Percentiles rank a stretch among this genome's conserved stretches.
Conservation (phyloP, 345 rosid genomes). For the Kernera saxatilis region DNA sequence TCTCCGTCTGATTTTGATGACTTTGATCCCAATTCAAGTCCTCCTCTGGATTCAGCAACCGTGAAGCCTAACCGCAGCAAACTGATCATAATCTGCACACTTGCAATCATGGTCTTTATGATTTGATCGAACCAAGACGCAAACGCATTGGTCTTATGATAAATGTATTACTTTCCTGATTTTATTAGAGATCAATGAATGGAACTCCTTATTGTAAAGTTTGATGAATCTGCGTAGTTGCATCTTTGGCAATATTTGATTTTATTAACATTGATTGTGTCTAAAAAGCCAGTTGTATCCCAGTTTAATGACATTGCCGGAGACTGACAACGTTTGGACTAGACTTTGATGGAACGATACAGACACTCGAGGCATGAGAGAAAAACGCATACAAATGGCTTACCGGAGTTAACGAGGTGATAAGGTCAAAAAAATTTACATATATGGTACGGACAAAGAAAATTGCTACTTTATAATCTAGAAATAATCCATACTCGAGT, state of each 20-base stretch:
- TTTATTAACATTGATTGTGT: background rate
- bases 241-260: background rate
- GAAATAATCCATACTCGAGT: no score
- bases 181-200: background rate
- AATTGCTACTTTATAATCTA: no score
- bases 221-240: background rate
- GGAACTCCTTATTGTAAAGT: background rate
- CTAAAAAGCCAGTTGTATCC: no score
- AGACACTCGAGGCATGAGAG: no score
- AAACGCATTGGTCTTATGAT: background rate
- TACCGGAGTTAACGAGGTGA: no score
- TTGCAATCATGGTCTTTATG: background rate
- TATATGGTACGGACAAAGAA: no score
- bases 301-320: no score
- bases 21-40: background rate
- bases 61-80: background rate
- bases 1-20: conserved; percentile 17
- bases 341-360: no score
- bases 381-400: no score
- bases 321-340: no score
- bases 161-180: background rate
- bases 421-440: no score
- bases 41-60: conserved; percentile 8
- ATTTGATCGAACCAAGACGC: background rate
- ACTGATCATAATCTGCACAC: background rate